Conservation (phyloP, 169 alveolate species). For the Plasmodium fragile region DNA sequence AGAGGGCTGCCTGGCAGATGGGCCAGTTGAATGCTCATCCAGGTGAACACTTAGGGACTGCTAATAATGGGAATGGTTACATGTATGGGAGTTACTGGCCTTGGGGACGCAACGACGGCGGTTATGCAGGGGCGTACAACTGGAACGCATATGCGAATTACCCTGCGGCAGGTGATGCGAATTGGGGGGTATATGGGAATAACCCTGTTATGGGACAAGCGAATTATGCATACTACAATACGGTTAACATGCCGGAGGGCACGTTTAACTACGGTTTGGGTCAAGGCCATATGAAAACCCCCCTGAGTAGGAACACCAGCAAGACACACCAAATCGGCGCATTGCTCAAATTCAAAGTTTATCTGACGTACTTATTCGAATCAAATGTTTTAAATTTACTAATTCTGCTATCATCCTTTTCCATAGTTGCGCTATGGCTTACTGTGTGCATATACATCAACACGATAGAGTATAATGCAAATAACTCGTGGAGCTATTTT, state of each 20-base stretch:
- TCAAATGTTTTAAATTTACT: slow-evolving; percentile 35
- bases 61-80: not conserved
- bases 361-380: slow-evolving; percentile 36
- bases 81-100: not conserved
- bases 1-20: not conserved
- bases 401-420: slow-evolving; percentile 9
- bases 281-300: not conserved
- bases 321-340: not conserved
- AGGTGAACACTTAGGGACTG: not conserved
- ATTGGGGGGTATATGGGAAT: not conserved
- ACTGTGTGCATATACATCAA: slow-evolving; percentile 38
- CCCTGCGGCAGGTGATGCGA: not conserved
- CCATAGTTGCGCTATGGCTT: slow-evolving; percentile 34
- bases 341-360: slow-evolving; percentile 30
- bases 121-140: not conserved
- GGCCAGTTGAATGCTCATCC: not conserved
- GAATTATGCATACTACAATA: slow-evolving; percentile 1
- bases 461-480: slow-evolving; percentile 11
- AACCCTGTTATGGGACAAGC: not conserved
- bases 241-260: not conserved
- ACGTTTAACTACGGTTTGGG: not conserved
- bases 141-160: not conserved
- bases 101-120: not conserved
- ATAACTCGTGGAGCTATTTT: slow-evolving; percentile 18
- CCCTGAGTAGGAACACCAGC: not conserved